Evolutionary conservation across 257 asterid species (phyloP).

Genomic region (Penstemon newberryi): DNA sequence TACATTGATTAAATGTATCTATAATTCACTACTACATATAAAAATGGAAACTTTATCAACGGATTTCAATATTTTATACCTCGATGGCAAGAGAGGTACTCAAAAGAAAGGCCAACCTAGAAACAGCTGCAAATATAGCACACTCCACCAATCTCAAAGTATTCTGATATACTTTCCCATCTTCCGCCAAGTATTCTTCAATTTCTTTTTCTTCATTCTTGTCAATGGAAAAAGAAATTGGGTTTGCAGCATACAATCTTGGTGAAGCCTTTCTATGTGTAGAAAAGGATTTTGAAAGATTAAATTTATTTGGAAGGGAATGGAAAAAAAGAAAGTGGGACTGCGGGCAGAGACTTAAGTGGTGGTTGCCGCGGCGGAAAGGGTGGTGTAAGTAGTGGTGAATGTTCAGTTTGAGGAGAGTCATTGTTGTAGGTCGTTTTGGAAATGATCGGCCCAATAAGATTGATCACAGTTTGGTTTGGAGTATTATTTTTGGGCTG

Average conservation of each 20-base stretch:
- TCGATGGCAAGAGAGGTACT: conserved; percentile 43
- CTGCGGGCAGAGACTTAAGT: conserved; percentile 26
- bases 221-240: conserved; percentile 29
- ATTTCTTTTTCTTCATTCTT: conserved; percentile 37
- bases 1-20: no score
- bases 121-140: no score
- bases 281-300: conserved; percentile 22
- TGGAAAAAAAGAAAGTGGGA: conserved; percentile 20
- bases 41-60: no score
- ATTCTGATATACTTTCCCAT: no score
- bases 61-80: conserved; percentile 35
- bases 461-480: no score
- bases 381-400: conserved; percentile 1
- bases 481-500: no score
- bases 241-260: conserved; percentile 38
- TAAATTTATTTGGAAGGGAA: conserved; percentile 22
- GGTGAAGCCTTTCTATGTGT: conserved; percentile 26
- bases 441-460: no score
- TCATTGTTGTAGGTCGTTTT: conserved; percentile 31
- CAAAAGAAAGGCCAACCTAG: no score
- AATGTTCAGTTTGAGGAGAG: conserved; percentile 51
- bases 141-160: no score
- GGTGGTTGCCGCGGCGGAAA: conserved; percentile 25
- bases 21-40: no score
- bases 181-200: no score